phyloP scores from a whole-genome alignment of 139 green algal genomes.

The Monoraphidium neglectum region DNA sequence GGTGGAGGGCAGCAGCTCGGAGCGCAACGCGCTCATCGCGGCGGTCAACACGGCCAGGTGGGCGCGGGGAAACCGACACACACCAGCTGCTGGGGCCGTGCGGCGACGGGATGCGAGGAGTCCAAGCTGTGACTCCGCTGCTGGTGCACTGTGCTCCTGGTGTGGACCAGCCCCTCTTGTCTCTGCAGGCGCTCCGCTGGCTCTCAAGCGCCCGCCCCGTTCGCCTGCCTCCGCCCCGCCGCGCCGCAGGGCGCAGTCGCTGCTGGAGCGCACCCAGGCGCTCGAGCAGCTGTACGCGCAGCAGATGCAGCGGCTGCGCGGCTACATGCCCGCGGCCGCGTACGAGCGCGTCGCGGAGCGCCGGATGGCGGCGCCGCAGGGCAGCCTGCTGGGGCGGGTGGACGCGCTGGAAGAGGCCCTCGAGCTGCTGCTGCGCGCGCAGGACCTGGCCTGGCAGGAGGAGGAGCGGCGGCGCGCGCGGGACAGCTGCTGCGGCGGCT shows the following conservation, averaged over 20 bases:
- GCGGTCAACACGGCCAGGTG: too few species aligned
- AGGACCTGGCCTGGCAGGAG: conserved; percentile 47
- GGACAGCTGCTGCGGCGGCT: conserved; percentile 21
- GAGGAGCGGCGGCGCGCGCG: conserved; percentile 14
- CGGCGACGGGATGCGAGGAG: too few species aligned
- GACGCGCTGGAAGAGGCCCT: conserved; percentile 70
- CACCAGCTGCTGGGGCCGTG: too few species aligned
- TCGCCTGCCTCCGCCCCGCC: not conserved
- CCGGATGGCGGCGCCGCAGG: conserved; percentile 38
- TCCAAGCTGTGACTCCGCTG: too few species aligned
- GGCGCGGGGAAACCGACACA: too few species aligned
- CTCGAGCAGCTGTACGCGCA: conserved; percentile 61
- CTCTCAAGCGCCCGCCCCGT: too few species aligned
- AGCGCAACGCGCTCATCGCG: too few species aligned
- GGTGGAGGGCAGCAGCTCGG: not conserved
- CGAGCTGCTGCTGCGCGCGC: conserved; percentile 53
- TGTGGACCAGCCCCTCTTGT: too few species aligned
- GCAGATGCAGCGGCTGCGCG: conserved; percentile 38
- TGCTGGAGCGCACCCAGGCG: conserved; percentile 52
- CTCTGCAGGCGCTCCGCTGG: too few species aligned
- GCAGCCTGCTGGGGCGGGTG: conserved; percentile 66
- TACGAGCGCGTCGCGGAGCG: not conserved
- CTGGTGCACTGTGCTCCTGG: too few species aligned
- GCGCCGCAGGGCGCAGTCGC: conserved; percentile 8
- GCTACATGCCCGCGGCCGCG: conserved; percentile 28